Evolutionary conservation across 345 rosid genomes (phyloP).

Genomic region (Noccaea bulbosa): DNA sequence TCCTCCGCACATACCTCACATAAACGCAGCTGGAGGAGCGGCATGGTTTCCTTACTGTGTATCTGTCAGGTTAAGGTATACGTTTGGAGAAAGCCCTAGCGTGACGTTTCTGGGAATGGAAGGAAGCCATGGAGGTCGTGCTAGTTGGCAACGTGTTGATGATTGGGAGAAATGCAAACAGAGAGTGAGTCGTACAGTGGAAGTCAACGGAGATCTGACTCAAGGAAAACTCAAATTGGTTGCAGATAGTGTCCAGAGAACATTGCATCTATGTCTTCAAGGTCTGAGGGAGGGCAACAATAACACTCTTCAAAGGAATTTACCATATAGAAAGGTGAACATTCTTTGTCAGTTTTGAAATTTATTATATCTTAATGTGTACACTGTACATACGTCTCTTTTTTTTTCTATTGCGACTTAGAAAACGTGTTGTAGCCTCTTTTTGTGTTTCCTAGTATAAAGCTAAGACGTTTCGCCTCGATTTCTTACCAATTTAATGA

Average conservation of each 20-base stretch:
- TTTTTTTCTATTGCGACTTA: neutral
- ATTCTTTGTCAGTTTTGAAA: slow-evolving; percentile 35
- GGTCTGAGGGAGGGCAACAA: slow-evolving; percentile 68
- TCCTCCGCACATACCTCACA: slow-evolving; percentile 81
- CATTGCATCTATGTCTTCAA: slow-evolving; percentile 70
- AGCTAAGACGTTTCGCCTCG: slow-evolving; percentile 14
- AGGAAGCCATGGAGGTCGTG: slow-evolving; percentile 98
- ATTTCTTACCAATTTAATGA: slow-evolving; percentile 2
- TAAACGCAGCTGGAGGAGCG: slow-evolving; percentile 96
- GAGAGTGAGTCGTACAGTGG: slow-evolving; percentile 71
- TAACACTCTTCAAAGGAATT: slow-evolving; percentile 43
- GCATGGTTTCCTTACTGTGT: slow-evolving; percentile 99
- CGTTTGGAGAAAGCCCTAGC: slow-evolving; percentile 65
- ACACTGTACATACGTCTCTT: slow-evolving; percentile 45
- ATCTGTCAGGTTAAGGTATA: slow-evolving; percentile 80
- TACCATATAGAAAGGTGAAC: slow-evolving; percentile 23
- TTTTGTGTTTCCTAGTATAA: slow-evolving; percentile 17
- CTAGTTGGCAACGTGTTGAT: slow-evolving; percentile 79
- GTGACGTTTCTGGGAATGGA: slow-evolving; percentile 85
- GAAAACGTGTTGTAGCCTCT: slow-evolving; percentile 21
- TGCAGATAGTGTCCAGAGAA: slow-evolving; percentile 82
- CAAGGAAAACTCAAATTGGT: slow-evolving; percentile 81
- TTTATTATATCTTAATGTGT: slow-evolving; percentile 27
- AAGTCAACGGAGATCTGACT: slow-evolving; percentile 53
- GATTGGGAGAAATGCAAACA: slow-evolving; percentile 97